Base-by-base conservation (phyloP, 805 yeast species). In the Brettanomyces bruxellensis region DNA sequence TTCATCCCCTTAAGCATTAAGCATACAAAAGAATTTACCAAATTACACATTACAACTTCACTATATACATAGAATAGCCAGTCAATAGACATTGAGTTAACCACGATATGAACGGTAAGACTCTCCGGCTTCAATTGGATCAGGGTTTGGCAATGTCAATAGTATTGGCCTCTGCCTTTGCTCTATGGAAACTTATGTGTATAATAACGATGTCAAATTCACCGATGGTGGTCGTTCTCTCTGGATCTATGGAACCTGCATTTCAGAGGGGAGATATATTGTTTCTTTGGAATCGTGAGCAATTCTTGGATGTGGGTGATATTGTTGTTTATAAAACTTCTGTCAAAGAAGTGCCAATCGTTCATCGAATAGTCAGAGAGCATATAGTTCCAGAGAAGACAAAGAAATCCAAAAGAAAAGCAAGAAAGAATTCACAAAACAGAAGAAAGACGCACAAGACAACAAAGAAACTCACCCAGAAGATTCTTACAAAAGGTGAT, bases 161-260 rank as follows among this genome's bases (percentile, higher is more conserved):
- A 69, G 90, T 88, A 40, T 74, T 89, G 48, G 76, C 96, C 9
- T 81, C 95, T 0, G 95, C 98, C 1, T 93, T 80, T 65, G 85
- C 93, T 76, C 78, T 87, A 49, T 93, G 97, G 95, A 88, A 87
- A 60, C 77, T 86, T 0, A 70, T 91, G 13, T 79, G 88, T 1
- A 69, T 91, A 4, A 70, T 81, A 1, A 74, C 96, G 9, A 80
- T 87, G 65, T 81, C 96, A 0, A 82, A 86, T 50, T 86, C 97
- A 1, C 99, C 99, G 22, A 79, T 93, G 24, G 99, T 93, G 22
- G 99, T 93, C 28, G 99, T 93, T 8, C 76, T 93, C 43, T 89
- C 98, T 1, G 99, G 99, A 5, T 91, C 98, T 2, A 93, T 93
- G 99, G 99, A 93, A 64, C 99, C 99, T 2, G 99, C 99, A 2